A percentile compares a stretch with the other conserved stretches of the same genome.
phyloP scores from a whole-genome alignment of 208 protist species.

The Acanthamoeba quina region DNA sequence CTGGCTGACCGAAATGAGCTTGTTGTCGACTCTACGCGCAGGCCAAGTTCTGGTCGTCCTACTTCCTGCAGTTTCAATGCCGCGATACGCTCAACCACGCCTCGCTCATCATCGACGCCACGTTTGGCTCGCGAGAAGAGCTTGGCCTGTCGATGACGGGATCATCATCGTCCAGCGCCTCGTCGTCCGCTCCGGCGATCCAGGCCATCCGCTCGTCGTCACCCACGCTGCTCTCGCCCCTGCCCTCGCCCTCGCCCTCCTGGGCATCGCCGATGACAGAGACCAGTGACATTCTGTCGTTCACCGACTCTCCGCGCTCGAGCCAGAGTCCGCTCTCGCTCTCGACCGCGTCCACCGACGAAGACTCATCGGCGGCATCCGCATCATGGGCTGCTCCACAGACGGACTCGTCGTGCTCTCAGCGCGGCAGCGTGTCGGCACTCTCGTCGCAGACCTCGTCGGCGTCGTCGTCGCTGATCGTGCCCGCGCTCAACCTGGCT shows the following conservation, averaged over 20 bases:
- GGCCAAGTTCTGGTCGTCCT: slow-evolving; percentile 44
- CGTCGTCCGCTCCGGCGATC: not conserved
- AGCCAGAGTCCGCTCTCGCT: not conserved
- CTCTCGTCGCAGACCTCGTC: not conserved
- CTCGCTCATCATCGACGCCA: slow-evolving; percentile 46
- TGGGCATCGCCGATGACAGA: not conserved
- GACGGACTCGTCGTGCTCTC: not conserved
- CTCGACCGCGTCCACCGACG: not conserved
- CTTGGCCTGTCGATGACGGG: not conserved
- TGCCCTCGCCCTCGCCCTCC: not conserved
- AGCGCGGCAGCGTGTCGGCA: not conserved
- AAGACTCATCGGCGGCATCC: not conserved
- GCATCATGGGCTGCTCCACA: not conserved
- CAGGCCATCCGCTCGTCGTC: not conserved
- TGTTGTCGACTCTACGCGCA: not conserved
- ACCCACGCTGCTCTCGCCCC: not conserved
- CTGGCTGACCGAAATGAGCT: not conserved
- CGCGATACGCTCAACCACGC: slow-evolving; percentile 13
- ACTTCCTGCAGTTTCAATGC: slow-evolving; percentile 58
- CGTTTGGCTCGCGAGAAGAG: not conserved
- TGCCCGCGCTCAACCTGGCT: slow-evolving; percentile 1
- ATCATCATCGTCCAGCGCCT: not conserved
- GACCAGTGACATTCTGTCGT: not conserved
- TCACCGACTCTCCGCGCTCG: not conserved
- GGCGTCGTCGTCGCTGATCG: not conserved